These are phyloP conservation scores for Acanthamoeba culbertsoni DNA, from an alignment of 208 protist species.

Conservation along the genomic window DNA sequence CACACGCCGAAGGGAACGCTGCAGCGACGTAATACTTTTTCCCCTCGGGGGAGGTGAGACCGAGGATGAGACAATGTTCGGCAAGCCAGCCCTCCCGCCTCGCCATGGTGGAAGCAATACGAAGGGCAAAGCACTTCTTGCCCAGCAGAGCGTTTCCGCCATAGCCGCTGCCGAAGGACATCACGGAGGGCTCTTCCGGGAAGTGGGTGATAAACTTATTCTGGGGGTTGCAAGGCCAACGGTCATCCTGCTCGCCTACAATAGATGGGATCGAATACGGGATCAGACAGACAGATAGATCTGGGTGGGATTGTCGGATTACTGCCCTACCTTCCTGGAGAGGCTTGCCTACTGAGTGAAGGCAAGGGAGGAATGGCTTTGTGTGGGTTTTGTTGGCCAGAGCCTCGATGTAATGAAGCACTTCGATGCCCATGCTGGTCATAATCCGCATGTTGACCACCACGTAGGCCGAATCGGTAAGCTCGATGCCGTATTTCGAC, in stretches of 20 bases:
- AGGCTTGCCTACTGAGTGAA: conserved; percentile 80
- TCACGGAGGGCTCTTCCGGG: conserved; percentile 74
- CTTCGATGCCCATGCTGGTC: conserved; percentile 76
- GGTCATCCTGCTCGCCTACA: conserved; percentile 72
- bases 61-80: conserved; percentile 86
- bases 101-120: conserved; percentile 82
- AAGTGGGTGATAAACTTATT: conserved; percentile 82
- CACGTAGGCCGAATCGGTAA: conserved; percentile 83
- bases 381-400: background rate
- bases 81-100: conserved; percentile 82
- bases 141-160: conserved; percentile 88
- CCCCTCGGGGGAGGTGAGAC: conserved; percentile 77
- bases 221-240: conserved; percentile 78
- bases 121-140: conserved; percentile 89
- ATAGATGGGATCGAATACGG: too few relatives aligned
- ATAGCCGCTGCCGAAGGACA: conserved; percentile 83
- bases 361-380: conserved; percentile 75
- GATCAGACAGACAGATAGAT: too few relatives aligned
- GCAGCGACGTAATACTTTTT: conserved; percentile 83
- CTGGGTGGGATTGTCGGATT: too few relatives aligned
- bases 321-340: too few relatives aligned
- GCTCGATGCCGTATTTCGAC: conserved; percentile 79
- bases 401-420: background rate
- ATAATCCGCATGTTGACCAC: conserved; percentile 85
- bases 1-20: conserved; percentile 86